phyloP scores from a whole-genome alignment of 306 rosid genomes.

The Sphenostylis stenocarpa region DNA sequence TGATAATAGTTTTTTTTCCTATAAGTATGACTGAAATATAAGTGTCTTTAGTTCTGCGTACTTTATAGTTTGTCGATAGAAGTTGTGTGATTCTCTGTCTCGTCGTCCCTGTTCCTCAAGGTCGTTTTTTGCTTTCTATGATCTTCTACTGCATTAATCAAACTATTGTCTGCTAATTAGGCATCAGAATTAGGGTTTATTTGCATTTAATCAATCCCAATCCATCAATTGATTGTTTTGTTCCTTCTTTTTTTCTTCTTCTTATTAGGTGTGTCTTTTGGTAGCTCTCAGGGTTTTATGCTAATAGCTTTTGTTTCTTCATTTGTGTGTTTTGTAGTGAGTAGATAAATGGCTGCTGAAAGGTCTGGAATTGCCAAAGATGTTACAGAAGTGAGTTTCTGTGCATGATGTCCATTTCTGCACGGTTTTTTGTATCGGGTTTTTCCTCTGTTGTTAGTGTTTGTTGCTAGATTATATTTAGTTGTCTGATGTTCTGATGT shows the following conservation, averaged over 20 bases:
- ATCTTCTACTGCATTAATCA: not conserved
- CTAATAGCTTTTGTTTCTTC: conserved; percentile 2
- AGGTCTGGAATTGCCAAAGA: conserved; percentile 59
- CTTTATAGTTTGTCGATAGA: not conserved
- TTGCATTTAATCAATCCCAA: not conserved
- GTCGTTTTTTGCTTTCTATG: conserved; percentile 5
- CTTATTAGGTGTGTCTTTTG: not conserved
- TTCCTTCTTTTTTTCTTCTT: not conserved
- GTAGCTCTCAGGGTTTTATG: not conserved
- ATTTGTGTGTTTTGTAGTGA: conserved; percentile 28
- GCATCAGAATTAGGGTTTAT: not conserved
- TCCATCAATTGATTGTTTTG: no score
- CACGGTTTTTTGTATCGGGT: not conserved
- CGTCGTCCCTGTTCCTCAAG: conserved; percentile 3
- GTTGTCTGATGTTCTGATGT: not conserved
- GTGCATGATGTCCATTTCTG: not conserved
- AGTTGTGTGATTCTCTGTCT: not conserved
- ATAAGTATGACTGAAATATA: not conserved
- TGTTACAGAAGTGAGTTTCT: conserved; percentile 57
- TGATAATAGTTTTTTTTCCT: not conserved
- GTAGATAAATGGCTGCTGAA: conserved; percentile 54
- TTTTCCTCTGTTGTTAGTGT: not conserved
- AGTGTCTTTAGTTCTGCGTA: not conserved
- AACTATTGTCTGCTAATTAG: conserved; percentile 1
- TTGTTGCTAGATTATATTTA: not conserved